phyloP scores from a whole-genome alignment of 2,329 filamentous ascomycete species.

The Penicillium sp. region DNA sequence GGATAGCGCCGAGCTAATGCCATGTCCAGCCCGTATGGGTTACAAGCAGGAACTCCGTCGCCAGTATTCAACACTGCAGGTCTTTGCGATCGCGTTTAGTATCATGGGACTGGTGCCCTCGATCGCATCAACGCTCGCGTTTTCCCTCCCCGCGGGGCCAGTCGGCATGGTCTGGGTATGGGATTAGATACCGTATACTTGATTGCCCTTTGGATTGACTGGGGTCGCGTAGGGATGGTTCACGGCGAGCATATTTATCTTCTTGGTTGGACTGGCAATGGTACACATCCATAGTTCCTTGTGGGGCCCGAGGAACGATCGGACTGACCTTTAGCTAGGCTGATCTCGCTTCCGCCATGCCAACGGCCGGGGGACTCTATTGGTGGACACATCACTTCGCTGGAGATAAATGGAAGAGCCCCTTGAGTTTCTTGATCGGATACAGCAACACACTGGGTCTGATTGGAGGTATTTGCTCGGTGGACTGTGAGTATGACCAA shows the following conservation, averaged over 20 bases:
- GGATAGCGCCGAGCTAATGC: not conserved
- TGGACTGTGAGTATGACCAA: constrained; percentile 51
- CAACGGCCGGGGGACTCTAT: constrained; percentile 59
- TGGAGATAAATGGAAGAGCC: constrained; percentile 54
- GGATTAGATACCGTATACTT: constrained; percentile 1
- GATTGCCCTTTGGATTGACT: not conserved
- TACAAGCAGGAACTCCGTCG: constrained; percentile 62
- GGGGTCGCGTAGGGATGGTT: constrained; percentile 48
- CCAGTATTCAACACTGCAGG: constrained; percentile 62
- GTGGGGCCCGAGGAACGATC: not conserved
- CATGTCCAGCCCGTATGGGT: constrained; percentile 36
- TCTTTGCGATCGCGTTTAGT: constrained; percentile 60
- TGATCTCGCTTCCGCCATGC: constrained; percentile 56
- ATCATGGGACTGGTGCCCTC: constrained; percentile 63
- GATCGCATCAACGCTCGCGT: constrained; percentile 59
- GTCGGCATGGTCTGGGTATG: constrained; percentile 61
- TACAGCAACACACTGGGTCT: constrained; percentile 62
- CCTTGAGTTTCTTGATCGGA: constrained; percentile 59
- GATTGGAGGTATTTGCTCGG: constrained; percentile 60
- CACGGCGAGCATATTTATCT: constrained; percentile 56
- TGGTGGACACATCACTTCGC: constrained; percentile 62
- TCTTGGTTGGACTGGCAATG: constrained; percentile 60
- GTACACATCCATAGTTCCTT: constrained; percentile 30
- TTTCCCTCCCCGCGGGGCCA: constrained; percentile 59
- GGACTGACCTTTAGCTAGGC: constrained; percentile 33